Conservation (phyloP, 2,329 filamentous ascomycete genomes). For the Aureobasidium sp. region DNA sequence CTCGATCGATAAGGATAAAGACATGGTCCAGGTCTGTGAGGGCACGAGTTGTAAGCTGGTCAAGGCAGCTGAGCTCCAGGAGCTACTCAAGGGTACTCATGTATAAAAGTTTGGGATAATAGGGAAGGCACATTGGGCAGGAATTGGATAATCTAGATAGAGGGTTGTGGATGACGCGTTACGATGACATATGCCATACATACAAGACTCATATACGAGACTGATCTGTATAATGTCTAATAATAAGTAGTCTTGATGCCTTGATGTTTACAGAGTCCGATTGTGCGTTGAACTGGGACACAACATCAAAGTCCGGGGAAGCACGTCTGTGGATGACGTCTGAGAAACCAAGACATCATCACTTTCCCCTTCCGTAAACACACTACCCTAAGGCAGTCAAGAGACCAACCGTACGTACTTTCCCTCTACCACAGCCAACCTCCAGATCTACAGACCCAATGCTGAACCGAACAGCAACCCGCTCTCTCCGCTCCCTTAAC, state of each 20-base stretch:
- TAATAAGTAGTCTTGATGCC: too few relatives aligned
- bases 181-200: too few relatives aligned
- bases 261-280: too few relatives aligned
- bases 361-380: not conserved
- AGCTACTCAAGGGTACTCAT: slow-evolving; percentile 9
- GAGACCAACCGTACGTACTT: not conserved
- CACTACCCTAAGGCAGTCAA: not conserved
- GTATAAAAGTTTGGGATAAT: not conserved
- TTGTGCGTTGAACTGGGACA: too few relatives aligned
- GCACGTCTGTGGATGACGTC: not conserved
- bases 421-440: not conserved
- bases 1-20: slow-evolving; percentile 31
- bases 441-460: not conserved
- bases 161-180: too few relatives aligned
- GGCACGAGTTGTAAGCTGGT: slow-evolving; percentile 27
- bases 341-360: not conserved
- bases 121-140: not conserved
- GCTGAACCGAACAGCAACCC: not conserved
- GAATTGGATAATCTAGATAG: too few relatives aligned
- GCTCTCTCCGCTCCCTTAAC: not conserved
- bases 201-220: too few relatives aligned
- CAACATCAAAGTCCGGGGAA: not conserved
- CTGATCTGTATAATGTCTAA: not conserved
- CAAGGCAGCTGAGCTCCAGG: slow-evolving; percentile 8
- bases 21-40: slow-evolving; percentile 40